phyloP scores from a whole-genome alignment of 2,329 filamentous ascomycete species.

The Colletotrichum orbiculare region DNA sequence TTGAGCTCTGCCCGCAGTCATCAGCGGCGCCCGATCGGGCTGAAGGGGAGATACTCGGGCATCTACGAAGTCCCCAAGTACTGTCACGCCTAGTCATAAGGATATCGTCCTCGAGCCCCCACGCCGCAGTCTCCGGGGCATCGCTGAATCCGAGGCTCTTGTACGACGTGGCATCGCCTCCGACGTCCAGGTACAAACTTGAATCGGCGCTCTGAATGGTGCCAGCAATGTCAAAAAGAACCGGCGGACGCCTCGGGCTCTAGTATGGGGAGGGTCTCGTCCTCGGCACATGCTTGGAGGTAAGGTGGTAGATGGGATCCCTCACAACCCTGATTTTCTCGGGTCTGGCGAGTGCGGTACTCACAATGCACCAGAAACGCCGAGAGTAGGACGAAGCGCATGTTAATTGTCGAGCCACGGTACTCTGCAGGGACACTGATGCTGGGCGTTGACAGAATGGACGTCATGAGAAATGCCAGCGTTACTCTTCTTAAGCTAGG shows the following conservation, averaged over 20 bases:
- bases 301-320: conserved; percentile 65
- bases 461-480: neutral
- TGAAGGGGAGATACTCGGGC: neutral
- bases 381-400: conserved; percentile 33
- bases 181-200: conserved; percentile 59
- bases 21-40: conserved; percentile 35
- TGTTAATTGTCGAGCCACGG: neutral
- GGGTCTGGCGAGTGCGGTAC: conserved; percentile 49
- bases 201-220: conserved; percentile 62
- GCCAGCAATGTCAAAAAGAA: conserved; percentile 60
- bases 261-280: conserved; percentile 59
- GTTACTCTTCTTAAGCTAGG: neutral
- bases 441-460: neutral
- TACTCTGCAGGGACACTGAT: neutral
- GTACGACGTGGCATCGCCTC: conserved; percentile 58
- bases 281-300: conserved; percentile 57
- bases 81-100: conserved; percentile 58
- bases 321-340: conserved; percentile 62
- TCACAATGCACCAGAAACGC: conserved; percentile 12
- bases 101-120: conserved; percentile 59
- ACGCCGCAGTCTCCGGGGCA: conserved; percentile 56
- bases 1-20: conserved; percentile 55
- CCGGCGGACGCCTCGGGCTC: conserved; percentile 61
- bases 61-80: conserved; percentile 54
- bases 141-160: conserved; percentile 60